A percentile compares a stretch with the other conserved stretches of the same genome.
Conservation (phyloP, 164 flowering plant species). For the Malania oleifera region DNA sequence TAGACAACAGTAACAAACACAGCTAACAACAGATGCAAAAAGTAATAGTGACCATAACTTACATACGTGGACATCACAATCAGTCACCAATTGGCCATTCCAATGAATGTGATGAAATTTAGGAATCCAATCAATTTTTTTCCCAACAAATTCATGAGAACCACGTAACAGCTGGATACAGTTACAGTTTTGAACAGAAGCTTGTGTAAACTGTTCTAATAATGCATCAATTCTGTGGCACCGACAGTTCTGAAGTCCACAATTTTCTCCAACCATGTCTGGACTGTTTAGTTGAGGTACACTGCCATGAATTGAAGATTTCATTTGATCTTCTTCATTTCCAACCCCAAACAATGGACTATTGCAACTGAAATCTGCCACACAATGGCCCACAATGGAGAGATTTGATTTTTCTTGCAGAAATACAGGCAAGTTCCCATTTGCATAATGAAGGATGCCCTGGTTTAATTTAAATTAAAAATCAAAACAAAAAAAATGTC, state of each 20-base stretch:
- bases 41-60: conserved; percentile 41
- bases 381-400: conserved; percentile 48
- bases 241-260: conserved; percentile 30
- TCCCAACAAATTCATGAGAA: conserved; percentile 14
- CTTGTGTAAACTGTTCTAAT: conserved; percentile 22
- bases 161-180: conserved; percentile 51
- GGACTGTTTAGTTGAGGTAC: conserved; percentile 2
- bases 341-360: conserved; percentile 12
- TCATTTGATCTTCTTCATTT: conserved; percentile 15
- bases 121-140: conserved; percentile 44
- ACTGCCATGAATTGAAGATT: conserved; percentile 7
- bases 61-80: conserved; percentile 86
- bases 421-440: conserved; percentile 43
- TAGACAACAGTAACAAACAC: conserved; percentile 3
- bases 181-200: conserved; percentile 21
- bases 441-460: conserved; percentile 40
- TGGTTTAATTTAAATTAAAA: too few species aligned
- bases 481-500: too few species aligned
- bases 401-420: conserved; percentile 57
- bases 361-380: conserved; percentile 18
- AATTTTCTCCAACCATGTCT: conserved; percentile 9
- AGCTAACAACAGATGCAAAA: conserved; percentile 2
- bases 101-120: conserved; percentile 65
- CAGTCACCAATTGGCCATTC: conserved; percentile 36
- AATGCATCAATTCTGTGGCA: conserved; percentile 28